Evolutionary conservation across 495 filamentous ascomycete species (phyloP), one percentile per base, ranked within the genome.

Genomic region (Friedmanniomyces endolithicus): DNA sequence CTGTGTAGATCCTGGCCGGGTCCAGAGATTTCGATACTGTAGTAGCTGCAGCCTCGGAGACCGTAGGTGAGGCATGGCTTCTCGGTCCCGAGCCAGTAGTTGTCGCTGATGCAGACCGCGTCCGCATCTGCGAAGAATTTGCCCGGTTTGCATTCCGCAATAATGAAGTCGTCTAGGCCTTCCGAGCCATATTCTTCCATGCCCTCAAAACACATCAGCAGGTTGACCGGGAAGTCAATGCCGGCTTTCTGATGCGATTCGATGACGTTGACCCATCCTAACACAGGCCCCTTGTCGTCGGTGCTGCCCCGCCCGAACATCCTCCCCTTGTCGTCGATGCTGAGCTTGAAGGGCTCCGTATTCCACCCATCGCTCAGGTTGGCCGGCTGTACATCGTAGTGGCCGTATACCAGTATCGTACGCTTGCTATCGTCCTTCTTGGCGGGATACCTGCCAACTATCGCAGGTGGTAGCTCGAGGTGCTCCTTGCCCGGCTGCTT

Each of bases 181-280:
- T 97, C 94, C 0, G 88, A 95, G 39, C 94, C 94, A 68, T 95
- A 94, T 72, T 99, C 94, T 72, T 99, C 92, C 94, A 99, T 99
- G 40, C 94, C 94, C 72, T 99, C 94, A 64, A 99, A 99, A 76
- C 94, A 99, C 88, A 95, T 96, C 29, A 99, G 79, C 53, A 99
- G 77, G 75, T 99, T 99, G 61, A 99, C 90, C 6, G 94, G 94
- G 65, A 97, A 82, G 46, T 95, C 90, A 46, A 96, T 75, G 39
- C 90, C 88, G 48, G 94, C 90, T 70, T 87, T 88, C 70, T 90
- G 80, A 76, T 99, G 92, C 11, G 94, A 90, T 69, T 99, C 89
- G 52, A 99, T 96, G 47, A 89, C 88, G 62, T 97, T 97, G 48
- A 99, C 70, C 94, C 94, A 99, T 48, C 94, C 94, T 23, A 99